phyloP scores from a whole-genome alignment of 192 early-diverging fungal genomes.

The Spinellus fusiger region DNA sequence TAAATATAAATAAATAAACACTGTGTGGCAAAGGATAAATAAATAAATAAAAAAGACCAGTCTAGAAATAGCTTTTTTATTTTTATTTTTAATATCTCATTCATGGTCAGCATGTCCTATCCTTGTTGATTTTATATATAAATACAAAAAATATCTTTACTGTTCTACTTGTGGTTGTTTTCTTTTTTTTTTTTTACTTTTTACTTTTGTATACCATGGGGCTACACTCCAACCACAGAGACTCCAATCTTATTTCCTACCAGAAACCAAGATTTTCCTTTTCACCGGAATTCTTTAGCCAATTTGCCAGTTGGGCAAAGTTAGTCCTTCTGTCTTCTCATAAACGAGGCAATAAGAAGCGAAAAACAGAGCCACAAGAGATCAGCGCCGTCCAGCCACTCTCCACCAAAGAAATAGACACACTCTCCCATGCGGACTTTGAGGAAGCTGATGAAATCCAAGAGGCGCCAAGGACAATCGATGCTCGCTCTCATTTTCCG shows the following conservation, averaged over 20 bases:
- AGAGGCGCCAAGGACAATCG: not conserved
- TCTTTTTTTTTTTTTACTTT: not conserved
- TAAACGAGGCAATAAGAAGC: not conserved
- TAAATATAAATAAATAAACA: not conserved
- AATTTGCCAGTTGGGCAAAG: conserved; percentile 9
- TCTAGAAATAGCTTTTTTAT: conserved; percentile 2
- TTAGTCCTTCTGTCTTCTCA: not conserved
- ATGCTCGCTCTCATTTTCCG: not conserved
- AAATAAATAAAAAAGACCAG: not conserved
- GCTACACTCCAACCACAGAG: not conserved
- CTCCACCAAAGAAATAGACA: not conserved
- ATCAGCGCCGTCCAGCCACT: not conserved
- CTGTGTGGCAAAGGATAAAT: not conserved
- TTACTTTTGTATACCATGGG: not conserved
- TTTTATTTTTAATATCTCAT: not conserved
- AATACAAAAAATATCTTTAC: not conserved
- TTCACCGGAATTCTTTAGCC: not conserved
- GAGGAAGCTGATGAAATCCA: not conserved
- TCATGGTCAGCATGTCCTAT: no score
- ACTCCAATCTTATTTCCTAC: not conserved
- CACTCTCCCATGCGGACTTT: not conserved
- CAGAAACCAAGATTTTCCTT: not conserved
- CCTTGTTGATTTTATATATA: not conserved
- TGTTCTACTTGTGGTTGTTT: not conserved
- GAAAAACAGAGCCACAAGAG: not conserved